Conservation (phyloP, 2,329 filamentous ascomycete species). For the Ascosphaera pollenicola region DNA sequence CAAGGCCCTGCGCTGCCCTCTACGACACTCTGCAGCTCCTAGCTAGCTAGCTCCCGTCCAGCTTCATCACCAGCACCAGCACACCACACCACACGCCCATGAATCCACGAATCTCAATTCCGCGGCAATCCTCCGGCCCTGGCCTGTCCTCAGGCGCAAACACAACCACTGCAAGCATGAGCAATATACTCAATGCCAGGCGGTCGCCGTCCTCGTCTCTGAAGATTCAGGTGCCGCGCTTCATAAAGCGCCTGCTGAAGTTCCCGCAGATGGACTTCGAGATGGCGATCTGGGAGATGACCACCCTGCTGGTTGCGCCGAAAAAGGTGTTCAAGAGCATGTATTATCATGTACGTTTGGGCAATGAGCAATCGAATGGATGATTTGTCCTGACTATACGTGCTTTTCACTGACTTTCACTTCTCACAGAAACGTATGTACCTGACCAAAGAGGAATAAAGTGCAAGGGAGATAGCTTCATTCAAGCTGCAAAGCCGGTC, state of each 20-base stretch:
- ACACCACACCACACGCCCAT: too few relatives aligned
- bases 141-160: background rate
- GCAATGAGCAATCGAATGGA: too few relatives aligned
- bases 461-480: too few relatives aligned
- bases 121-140: conserved; percentile 32
- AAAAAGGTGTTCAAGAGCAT: conserved; percentile 52
- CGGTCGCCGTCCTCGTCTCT: background rate
- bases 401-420: too few relatives aligned
- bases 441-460: background rate
- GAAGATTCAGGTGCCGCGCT: background rate
- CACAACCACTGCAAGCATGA: conserved; percentile 4
- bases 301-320: conserved; percentile 41
- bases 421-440: background rate
- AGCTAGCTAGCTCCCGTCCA: too few relatives aligned
- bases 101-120: conserved; percentile 38
- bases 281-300: conserved; percentile 54
- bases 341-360: conserved; percentile 40
- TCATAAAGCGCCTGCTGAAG: conserved; percentile 34
- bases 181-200: background rate
- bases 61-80: too few relatives aligned
- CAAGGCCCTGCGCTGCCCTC: too few relatives aligned
- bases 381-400: too few relatives aligned
- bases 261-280: conserved; percentile 57
- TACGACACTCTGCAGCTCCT: too few relatives aligned
- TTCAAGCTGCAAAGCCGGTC: too few relatives aligned